Base-by-base conservation (phyloP, 2,329 filamentous ascomycete genomes). In the Sphaerostilbella broomeana region DNA sequence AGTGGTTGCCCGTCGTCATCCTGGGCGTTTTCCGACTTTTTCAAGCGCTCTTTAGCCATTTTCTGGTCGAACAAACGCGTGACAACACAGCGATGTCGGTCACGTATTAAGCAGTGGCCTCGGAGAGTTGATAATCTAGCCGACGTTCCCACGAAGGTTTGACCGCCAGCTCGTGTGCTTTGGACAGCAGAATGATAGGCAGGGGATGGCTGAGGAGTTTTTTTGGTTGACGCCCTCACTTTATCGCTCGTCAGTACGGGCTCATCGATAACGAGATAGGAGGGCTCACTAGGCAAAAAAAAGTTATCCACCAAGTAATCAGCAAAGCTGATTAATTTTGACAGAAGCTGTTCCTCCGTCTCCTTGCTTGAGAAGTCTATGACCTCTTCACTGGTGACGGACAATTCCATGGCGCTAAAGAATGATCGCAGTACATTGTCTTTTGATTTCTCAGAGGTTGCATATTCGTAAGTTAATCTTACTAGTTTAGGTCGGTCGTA, bases 31-130 rank as follows among this genome's bases (percentile, higher is more conserved):
- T 3, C 28, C 28, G 11, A 16, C 15, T 13, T 15, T 30, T 16
- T 30, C 28, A 16, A 15, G 17, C 28, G 28, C n/a, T 10, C 3
- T 15, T 13, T 16, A 10, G 28, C 28, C 15, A 15, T 16, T 4
- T 16, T 9, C 11, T n/a, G 15, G 10, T 31, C 26, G 10, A 21
- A 25, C 18, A 8, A 22, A 13, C 43, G 43, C 7, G 35, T 36
- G 25, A 43, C 43, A 8, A 45, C 18, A 30, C 43, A 45, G 24
- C 43, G 31, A 37, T 45, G 30, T 4, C 31, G 29, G 20, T 45
- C 43, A 9, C 31, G 17, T 31, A 35, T 18, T n/a, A 45, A 30
- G 19, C 38, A 45, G 6, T 21, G 18, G 19, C 34, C 38, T 6
- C 43, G 38, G 16, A 45, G 38, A n/a, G 33, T 28, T n/a, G 29